Base-by-base conservation (phyloP, 441 rosid genomes). In the Capsella rubella region DNA sequence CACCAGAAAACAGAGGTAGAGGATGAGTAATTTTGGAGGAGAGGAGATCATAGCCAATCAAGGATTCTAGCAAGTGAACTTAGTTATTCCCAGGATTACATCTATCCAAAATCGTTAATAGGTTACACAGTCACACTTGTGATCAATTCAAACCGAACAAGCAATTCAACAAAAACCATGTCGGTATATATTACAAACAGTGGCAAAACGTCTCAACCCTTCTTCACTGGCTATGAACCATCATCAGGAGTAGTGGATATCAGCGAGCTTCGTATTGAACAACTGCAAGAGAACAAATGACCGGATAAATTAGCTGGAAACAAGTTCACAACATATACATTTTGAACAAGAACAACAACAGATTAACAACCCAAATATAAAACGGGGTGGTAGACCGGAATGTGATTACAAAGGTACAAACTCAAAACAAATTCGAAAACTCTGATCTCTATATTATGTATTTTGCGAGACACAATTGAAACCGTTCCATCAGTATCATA, bases 221-320 rank as follows among this genome's bases (percentile, higher is more conserved):
- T 47, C 27, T 25, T 52, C 14, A 14, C 6, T 15, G 18, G 42
- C 18, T 15, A 4, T 45, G 53, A 31, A 54, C 12, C 35, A 69
- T 45, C 73, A 13, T 69, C 50, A 29, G 43, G 31, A 55, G n/a
- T 42, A 25, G 32, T 21, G 25, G 15, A 27, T 37, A 18, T 71
- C 68, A 71, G 9, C 68, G 68, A 61, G 75, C 75, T 50, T 61
- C 68, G 12, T 71, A 71, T 5, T 71, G 75, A 50, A 71, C 75
- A 71, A 61, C 73, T 69, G 56, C 73, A 57, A 57, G 15, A 69
- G 10, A 57, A n/a, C 18, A 18, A 14, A 32, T 0, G 5, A 56
- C 1, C 25, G 18, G 18, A 34, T n/a, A 18, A 35, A 40, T 45
- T 45, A 68, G 72, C 11, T 8, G 3, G 50, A 52, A 40, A 27